phyloP scores from a whole-genome alignment of 176 grass and related monocot species.

The Stipa capillata region DNA sequence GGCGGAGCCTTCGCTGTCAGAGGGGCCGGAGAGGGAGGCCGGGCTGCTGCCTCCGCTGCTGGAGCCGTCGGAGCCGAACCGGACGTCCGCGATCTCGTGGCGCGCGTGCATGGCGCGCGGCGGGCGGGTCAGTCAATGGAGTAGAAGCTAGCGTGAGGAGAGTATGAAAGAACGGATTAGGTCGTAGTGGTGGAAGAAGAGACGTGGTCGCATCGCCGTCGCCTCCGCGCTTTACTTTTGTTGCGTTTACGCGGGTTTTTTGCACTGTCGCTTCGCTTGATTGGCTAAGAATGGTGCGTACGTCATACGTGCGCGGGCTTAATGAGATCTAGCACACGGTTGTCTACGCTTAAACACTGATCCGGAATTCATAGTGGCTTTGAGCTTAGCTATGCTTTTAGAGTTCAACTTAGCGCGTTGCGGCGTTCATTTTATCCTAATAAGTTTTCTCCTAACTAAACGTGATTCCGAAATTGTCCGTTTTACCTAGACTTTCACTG shows the following conservation, averaged over 20 bases:
- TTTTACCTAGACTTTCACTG: too few species aligned
- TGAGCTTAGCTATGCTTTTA: too few species aligned
- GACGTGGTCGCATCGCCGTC: not conserved
- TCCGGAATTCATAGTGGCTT: too few species aligned
- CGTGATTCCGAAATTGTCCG: too few species aligned
- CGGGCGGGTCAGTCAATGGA: not conserved
- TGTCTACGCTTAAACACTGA: too few species aligned
- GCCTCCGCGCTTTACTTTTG: not conserved
- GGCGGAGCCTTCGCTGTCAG: slow-evolving; percentile 30
- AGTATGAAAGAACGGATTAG: not conserved
- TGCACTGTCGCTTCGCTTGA: too few species aligned
- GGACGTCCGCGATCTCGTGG: not conserved
- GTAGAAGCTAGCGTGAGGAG: not conserved
- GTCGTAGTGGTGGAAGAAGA: not conserved
- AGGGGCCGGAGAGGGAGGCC: not conserved
- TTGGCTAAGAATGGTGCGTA: too few species aligned
- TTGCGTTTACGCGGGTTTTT: not conserved
- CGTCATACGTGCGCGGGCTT: too few species aligned
- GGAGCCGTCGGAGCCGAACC: not conserved
- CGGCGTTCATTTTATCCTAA: too few species aligned
- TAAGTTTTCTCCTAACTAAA: too few species aligned
- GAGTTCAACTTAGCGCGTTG: too few species aligned
- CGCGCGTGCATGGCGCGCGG: not conserved
- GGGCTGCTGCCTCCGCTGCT: slow-evolving; percentile 20
- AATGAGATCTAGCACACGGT: too few species aligned